Conservation (phyloP, 352 stramenopile species). For the Blastocystis sp. region DNA sequence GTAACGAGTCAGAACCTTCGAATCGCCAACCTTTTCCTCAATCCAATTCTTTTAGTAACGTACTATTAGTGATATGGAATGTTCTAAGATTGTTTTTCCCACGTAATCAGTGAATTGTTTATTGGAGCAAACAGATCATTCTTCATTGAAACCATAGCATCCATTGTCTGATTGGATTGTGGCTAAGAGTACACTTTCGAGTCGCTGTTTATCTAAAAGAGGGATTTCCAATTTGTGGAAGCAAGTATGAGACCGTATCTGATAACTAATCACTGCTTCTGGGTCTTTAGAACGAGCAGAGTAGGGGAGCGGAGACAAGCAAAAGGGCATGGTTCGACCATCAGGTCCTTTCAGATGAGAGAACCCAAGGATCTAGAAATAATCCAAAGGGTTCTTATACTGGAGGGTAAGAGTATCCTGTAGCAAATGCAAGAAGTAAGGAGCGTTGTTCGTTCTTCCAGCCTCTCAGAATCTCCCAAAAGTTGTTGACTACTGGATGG, state of each 20-base stretch:
- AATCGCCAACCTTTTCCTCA: too few relatives aligned
- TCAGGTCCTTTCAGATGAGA: constrained; percentile 47
- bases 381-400: neutral
- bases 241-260: constrained; percentile 27
- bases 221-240: constrained; percentile 56
- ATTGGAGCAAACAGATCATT: neutral
- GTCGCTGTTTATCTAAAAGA: neutral
- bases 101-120: too few relatives aligned
- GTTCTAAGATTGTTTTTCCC: too few relatives aligned
- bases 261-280: neutral
- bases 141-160: constrained; percentile 49
- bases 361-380: constrained; percentile 33
- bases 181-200: constrained; percentile 2
- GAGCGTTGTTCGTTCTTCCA: neutral
- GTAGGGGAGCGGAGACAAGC: constrained; percentile 9
- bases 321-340: constrained; percentile 49
- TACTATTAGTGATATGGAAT: too few relatives aligned
- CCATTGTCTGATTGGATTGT: constrained; percentile 47
- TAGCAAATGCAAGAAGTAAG: constrained; percentile 16
- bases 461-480: neutral
- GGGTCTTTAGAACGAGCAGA: neutral
- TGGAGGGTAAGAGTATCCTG: constrained; percentile 12
- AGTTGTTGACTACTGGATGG: neutral
- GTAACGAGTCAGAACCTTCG: too few relatives aligned
- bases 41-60: too few relatives aligned